Conservation (phyloP, 352 stramenopile genomes). For the Pythium coloratum region DNA sequence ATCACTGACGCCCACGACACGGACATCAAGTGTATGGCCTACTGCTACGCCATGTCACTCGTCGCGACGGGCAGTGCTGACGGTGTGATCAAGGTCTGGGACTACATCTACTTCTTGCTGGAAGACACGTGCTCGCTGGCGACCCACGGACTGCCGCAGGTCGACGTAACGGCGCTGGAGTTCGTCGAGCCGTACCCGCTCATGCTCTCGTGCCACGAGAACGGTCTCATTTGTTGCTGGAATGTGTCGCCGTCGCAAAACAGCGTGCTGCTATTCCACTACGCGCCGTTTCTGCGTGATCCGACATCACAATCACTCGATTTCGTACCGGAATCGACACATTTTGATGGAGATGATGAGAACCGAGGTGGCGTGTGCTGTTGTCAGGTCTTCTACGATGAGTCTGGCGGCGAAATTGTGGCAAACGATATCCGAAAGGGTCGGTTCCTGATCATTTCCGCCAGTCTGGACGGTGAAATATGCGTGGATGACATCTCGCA, state of each 20-base stretch:
- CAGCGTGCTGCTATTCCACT: conserved; percentile 27
- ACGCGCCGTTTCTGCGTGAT: conserved; percentile 26
- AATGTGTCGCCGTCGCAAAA: conserved; percentile 49
- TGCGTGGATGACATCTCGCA: conserved; percentile 55
- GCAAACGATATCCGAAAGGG: conserved; percentile 47
- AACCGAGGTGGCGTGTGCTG: conserved; percentile 37
- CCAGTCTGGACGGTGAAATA: conserved; percentile 48
- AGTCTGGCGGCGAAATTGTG: conserved; percentile 54
- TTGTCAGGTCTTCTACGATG: conserved; percentile 62
- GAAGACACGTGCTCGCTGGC: conserved; percentile 48
- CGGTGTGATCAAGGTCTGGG: conserved; percentile 79
- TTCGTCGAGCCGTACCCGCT: conserved; percentile 80
- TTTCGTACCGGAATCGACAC: not conserved
- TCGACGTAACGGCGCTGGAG: conserved; percentile 63
- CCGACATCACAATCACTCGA: not conserved
- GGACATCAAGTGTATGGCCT: conserved; percentile 79
- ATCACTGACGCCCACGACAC: conserved; percentile 69
- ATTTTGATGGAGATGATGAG: conserved; percentile 8
- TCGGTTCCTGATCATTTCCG: conserved; percentile 43
- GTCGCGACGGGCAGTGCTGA: conserved; percentile 63
- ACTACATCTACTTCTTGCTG: conserved; percentile 83
- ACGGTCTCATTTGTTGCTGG: conserved; percentile 62
- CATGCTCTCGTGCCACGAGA: conserved; percentile 69
- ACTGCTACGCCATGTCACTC: conserved; percentile 69
- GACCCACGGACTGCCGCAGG: conserved; percentile 17